Percentiles rank a stretch among this genome's conserved stretches.
Conservation (phyloP, 192 early-diverging fungal genomes). For the Borealophlyctis nickersoniae region DNA sequence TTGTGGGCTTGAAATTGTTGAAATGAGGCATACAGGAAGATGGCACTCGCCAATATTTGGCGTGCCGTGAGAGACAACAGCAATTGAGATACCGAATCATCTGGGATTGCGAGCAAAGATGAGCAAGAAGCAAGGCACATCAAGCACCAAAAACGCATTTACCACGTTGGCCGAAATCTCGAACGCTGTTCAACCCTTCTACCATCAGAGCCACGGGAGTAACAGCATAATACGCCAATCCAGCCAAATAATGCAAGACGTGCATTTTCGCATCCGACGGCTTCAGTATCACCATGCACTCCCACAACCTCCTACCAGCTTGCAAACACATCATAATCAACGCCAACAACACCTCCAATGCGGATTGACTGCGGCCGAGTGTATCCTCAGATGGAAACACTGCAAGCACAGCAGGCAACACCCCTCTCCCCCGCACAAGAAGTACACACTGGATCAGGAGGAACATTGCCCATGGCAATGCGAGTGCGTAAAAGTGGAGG, state of each 20-base stretch:
- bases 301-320: constrained; percentile 15
- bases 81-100: too few species aligned
- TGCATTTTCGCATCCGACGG: constrained; percentile 29
- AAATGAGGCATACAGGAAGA: constrained; percentile 25
- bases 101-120: too few species aligned
- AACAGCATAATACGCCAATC: constrained; percentile 30
- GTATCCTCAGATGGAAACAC: too few species aligned
- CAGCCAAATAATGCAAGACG: constrained; percentile 26
- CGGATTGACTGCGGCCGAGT: background rate
- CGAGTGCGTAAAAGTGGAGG: constrained; percentile 37
- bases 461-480: constrained; percentile 13
- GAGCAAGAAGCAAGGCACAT: too few species aligned
- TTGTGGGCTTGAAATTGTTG: constrained; percentile 24
- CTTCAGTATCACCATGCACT: constrained; percentile 11
- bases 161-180: too few species aligned
- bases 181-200: too few species aligned
- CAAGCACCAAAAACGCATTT: too few species aligned
- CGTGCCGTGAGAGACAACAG: constrained; percentile 7
- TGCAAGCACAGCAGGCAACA: too few species aligned
- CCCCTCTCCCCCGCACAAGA: too few species aligned
- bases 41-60: constrained; percentile 12
- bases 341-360: constrained; percentile 18
- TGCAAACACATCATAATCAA: constrained; percentile 16
- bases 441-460: too few species aligned
- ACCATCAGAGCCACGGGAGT: constrained; percentile 32